Base-by-base conservation (phyloP, 2,329 filamentous ascomycete genomes). In the Phoma sp. region DNA sequence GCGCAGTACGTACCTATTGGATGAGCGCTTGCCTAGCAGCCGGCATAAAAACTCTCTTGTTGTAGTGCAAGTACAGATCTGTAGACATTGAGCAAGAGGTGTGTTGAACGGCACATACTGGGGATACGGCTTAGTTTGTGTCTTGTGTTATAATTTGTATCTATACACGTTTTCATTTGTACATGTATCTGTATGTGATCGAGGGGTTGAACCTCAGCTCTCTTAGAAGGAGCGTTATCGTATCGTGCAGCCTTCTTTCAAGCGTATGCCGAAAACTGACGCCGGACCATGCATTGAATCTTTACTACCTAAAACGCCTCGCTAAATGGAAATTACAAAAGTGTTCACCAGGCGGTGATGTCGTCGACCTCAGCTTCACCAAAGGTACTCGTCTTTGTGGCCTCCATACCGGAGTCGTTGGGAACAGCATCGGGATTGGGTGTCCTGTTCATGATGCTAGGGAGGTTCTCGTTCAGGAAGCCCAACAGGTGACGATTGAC, bases 291-390 rank as follows among this genome's bases (percentile, higher is more conserved):
- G 59, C 60, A 62, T 4, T 25, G 5, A 11, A 42, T 41, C 48
- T 47, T 56, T 38, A 11, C 23, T 39, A 40, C 22, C 42, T 29
- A 36, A 58, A 68, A 73, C 65, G 66, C 68, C 67, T 47, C 57
- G 65, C 64, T 69, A 11, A 64, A 63, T 29, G 6, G 27, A 49
- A 52, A 50, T 50, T 47, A 22, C 18, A 51, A 42, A 35, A 29
- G 13, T 10, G 30, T 36, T 63, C 84, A 97, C 93, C 93, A 97
- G 22, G 91, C 92, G 30, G 92, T 96, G 65, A 97, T 96, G 71
- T 98, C 95, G 57, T 93, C 93, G 18, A 97, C 91, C 77, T 98
- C 95, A 1, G 91, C 93, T 77, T 98, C 93, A 13, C 93, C 93
- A 79, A 97, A 96, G 0, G 90, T 95, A 76, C 92, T 96, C 51